A percentile compares a stretch with the other conserved stretches of the same genome.
These are phyloP conservation scores for Arabidopsis suecica DNA, from an alignment of 345 rosid species.

Conservation along the genomic window DNA sequence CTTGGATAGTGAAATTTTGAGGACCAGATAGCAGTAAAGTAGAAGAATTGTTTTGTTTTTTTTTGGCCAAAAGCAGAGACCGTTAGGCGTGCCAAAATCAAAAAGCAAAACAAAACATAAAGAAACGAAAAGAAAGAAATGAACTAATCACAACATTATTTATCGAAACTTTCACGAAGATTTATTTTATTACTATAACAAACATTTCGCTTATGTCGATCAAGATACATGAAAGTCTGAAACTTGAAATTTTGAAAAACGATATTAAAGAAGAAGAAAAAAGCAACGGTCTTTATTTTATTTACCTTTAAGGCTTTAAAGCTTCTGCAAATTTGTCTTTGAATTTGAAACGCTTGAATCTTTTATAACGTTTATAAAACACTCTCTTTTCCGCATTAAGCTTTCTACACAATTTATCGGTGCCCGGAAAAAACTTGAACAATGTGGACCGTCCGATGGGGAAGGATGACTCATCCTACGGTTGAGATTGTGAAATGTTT, in stretches of 20 bases:
- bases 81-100: constrained; percentile 45
- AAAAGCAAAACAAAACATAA: constrained; percentile 54
- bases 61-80: constrained; percentile 30
- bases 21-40: constrained; percentile 33
- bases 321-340: constrained; percentile 50
- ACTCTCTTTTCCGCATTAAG: background rate
- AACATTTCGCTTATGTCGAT: background rate
- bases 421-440: background rate
- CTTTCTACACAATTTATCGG: background rate
- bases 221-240: background rate
- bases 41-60: background rate
- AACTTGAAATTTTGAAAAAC: constrained; percentile 48
- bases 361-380: constrained; percentile 26
- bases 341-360: constrained; percentile 49
- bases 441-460: constrained; percentile 31
- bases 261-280: constrained; percentile 48
- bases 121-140: constrained; percentile 35
- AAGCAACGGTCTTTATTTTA: constrained; percentile 55
- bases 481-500: constrained; percentile 14
- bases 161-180: constrained; percentile 28
- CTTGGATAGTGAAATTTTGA: constrained; percentile 40
- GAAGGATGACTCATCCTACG: background rate
- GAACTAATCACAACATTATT: background rate
- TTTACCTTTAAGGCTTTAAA: constrained; percentile 53
- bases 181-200: background rate